Evolutionary conservation across 352 stramenopile genomes (phyloP).

Genomic region (Phytophthora sansomeana): DNA sequence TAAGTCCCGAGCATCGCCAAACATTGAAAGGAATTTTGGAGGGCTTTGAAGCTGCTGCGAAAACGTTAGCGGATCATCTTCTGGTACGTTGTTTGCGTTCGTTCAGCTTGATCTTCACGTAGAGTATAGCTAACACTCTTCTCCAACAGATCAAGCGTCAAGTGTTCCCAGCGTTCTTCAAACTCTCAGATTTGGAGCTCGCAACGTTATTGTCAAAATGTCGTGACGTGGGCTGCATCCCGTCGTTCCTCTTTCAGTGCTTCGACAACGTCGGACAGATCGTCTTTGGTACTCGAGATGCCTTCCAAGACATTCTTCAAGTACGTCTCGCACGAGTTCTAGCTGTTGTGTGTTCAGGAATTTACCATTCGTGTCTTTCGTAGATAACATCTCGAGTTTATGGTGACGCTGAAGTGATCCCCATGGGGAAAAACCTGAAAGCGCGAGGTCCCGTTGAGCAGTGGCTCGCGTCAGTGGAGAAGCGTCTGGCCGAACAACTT

Average conservation of each 20-base stretch:
- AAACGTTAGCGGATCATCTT: slow-evolving; percentile 62
- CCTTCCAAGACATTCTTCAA: slow-evolving; percentile 69
- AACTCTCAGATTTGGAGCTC: slow-evolving; percentile 69
- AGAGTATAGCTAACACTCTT: background rate
- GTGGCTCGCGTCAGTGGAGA: slow-evolving; percentile 70
- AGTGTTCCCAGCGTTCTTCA: slow-evolving; percentile 69
- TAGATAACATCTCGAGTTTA: slow-evolving; percentile 52
- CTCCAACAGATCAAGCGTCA: slow-evolving; percentile 56
- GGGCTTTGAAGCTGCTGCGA: slow-evolving; percentile 61
- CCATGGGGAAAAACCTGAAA: slow-evolving; percentile 81
- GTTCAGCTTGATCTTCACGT: background rate
- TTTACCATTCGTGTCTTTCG: background rate
- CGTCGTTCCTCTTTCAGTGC: slow-evolving; percentile 66
- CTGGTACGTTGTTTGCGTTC: slow-evolving; percentile 36
- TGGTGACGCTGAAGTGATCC: slow-evolving; percentile 52
- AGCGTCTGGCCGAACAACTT: slow-evolving; percentile 64
- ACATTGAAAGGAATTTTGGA: slow-evolving; percentile 48
- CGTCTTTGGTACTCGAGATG: slow-evolving; percentile 62
- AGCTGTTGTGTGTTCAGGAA: background rate
- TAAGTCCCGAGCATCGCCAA: slow-evolving; percentile 56
- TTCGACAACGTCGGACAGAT: slow-evolving; percentile 78
- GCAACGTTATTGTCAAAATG: slow-evolving; percentile 56
- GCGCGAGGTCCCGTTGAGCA: slow-evolving; percentile 71
- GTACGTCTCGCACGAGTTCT: background rate
- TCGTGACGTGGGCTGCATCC: slow-evolving; percentile 56